Conservation (phyloP, 1,284 basidiomycete genomes). For the Chalciporus sp. region DNA sequence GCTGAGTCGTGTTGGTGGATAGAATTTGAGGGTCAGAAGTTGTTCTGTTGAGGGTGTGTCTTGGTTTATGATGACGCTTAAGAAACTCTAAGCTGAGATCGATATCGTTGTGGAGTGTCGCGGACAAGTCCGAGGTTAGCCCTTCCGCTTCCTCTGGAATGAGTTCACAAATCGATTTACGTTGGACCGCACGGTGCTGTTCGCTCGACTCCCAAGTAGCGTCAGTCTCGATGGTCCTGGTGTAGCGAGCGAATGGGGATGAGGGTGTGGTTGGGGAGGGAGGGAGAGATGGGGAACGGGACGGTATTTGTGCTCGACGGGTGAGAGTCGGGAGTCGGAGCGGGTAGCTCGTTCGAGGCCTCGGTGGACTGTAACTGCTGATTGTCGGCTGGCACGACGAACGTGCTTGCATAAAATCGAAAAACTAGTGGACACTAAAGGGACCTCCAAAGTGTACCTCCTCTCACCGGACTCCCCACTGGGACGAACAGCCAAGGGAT, state of each 20-base stretch:
- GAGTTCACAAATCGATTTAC: slow-evolving; percentile 32
- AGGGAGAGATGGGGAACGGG: not conserved
- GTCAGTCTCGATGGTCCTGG: slow-evolving; percentile 1
- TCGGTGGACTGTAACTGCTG: slow-evolving; percentile 18
- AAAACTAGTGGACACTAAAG: not conserved
- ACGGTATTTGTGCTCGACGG: slow-evolving; percentile 5
- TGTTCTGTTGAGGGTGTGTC: slow-evolving; percentile 45
- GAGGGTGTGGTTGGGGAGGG: slow-evolving; percentile 11
- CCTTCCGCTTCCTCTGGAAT: slow-evolving; percentile 34
- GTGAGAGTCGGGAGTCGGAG: slow-evolving; percentile 15
- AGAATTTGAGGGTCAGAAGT: slow-evolving; percentile 60
- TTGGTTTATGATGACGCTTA: slow-evolving; percentile 63
- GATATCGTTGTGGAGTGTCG: slow-evolving; percentile 32
- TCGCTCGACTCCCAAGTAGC: slow-evolving; percentile 4
- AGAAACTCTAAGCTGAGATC: slow-evolving; percentile 39
- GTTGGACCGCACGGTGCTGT: slow-evolving; percentile 7
- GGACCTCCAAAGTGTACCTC: too few species aligned
- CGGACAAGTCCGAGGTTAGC: slow-evolving; percentile 37
- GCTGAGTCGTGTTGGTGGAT: slow-evolving; percentile 64
- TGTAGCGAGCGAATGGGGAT: slow-evolving; percentile 27
- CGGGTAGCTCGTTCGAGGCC: slow-evolving; percentile 6
- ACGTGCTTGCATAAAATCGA: slow-evolving; percentile 37
- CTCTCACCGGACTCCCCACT: slow-evolving; percentile 10
- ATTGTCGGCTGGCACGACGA: slow-evolving; percentile 30
- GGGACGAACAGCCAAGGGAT: slow-evolving; percentile 14